Percentiles rank a stretch among this genome's conserved stretches.
These are phyloP conservation scores for Chrysoporthe deuterocubensis DNA, from an alignment of 2,329 filamentous ascomycete species.

Conservation along the genomic window DNA sequence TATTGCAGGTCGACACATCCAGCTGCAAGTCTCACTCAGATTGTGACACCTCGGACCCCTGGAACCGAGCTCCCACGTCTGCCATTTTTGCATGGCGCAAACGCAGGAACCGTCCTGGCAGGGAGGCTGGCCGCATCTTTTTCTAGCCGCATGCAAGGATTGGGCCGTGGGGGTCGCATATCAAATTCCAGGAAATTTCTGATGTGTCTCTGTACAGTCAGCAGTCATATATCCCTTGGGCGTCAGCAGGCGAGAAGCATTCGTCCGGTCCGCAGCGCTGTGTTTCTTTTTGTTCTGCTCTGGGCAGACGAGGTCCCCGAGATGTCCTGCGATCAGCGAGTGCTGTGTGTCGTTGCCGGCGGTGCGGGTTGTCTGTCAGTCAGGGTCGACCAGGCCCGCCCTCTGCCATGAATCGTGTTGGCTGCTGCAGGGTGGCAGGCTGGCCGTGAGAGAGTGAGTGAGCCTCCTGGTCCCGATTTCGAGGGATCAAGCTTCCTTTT, in stretches of 20 bases:
- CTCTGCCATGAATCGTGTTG: slow-evolving; percentile 24
- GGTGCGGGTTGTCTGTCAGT: neutral
- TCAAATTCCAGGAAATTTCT: slow-evolving; percentile 13
- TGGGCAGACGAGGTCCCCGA: neutral
- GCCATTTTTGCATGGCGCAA: slow-evolving; percentile 10
- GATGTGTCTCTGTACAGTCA: slow-evolving; percentile 2
- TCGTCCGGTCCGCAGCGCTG: neutral
- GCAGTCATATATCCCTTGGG: neutral
- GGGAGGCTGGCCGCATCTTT: slow-evolving; percentile 21
- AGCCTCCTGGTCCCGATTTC: neutral
- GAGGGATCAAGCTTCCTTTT: slow-evolving; percentile 21
- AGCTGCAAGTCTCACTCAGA: neutral
- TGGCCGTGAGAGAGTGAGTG: neutral
- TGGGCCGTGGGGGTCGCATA: slow-evolving; percentile 27
- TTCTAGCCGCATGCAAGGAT: slow-evolving; percentile 27
- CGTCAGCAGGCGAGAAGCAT: neutral
- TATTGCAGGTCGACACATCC: neutral
- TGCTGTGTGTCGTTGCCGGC: slow-evolving; percentile 10
- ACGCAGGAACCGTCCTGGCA: slow-evolving; percentile 20
- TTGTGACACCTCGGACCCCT: neutral
- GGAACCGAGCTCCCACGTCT: slow-evolving; percentile 14
- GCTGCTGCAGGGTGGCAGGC: slow-evolving; percentile 17
- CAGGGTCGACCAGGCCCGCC: neutral
- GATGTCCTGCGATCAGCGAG: neutral
- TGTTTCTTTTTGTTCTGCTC: slow-evolving; percentile 2